Percentiles rank a stretch among this genome's conserved stretches.
These are phyloP conservation scores for Lactifluus subvellereus DNA, from an alignment of 768 basidiomycete species.

Conservation along the genomic window DNA sequence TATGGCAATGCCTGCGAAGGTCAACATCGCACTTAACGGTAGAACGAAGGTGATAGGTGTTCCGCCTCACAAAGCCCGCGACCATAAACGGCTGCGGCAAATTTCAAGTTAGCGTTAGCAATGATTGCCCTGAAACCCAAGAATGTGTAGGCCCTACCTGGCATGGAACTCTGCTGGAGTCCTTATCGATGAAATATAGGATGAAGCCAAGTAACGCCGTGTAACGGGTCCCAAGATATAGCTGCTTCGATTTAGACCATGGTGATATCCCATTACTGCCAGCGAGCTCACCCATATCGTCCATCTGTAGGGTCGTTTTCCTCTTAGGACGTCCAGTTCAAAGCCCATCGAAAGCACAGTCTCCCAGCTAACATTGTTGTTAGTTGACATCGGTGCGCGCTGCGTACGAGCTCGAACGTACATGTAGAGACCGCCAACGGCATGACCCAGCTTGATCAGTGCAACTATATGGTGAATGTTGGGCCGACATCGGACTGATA, in stretches of 20 bases:
- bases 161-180: background rate
- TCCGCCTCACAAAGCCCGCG: background rate
- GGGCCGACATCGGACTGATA: background rate
- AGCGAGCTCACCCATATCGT: background rate
- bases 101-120: background rate
- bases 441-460: background rate
- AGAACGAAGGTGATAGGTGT: background rate
- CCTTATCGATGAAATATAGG: background rate
- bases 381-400: background rate
- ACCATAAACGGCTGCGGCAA: background rate
- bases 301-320: constrained; percentile 7
- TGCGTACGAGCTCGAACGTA: background rate
- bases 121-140: too few species aligned
- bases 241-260: background rate
- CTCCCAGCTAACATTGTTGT: constrained; percentile 1
- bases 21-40: background rate
- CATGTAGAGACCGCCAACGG: constrained; percentile 4
- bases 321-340: constrained; percentile 2
- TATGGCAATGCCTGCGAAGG: background rate
- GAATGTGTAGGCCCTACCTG: background rate
- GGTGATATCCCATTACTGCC: background rate
- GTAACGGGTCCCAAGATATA: background rate
- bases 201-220: background rate
- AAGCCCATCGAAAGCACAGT: background rate
- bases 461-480: background rate